Evolutionary conservation across 179 eudicot genomes (phyloP).

Genomic region (Amaranthus tricolor): DNA sequence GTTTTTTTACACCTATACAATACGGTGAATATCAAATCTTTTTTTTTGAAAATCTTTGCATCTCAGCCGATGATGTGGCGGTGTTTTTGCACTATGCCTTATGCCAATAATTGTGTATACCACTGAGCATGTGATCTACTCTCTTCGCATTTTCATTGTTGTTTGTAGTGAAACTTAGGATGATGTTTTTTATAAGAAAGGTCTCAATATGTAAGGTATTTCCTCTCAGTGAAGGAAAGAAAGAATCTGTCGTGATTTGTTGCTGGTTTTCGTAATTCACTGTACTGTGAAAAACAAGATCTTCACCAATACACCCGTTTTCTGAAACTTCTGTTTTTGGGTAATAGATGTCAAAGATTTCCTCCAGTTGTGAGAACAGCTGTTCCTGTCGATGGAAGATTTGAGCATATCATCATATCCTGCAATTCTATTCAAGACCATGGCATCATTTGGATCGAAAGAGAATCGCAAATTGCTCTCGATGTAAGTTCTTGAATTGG

Average conservation of each 20-base stretch:
- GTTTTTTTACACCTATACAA: no score
- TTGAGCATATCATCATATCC: constrained; percentile 86
- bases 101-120: no score
- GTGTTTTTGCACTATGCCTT: no score
- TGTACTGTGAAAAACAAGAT: not conserved
- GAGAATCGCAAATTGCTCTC: constrained; percentile 81
- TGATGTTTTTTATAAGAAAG: not conserved
- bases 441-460: constrained; percentile 75
- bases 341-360: constrained; percentile 50
- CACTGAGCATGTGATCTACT: not conserved
- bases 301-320: not conserved
- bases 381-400: constrained; percentile 95
- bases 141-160: not conserved
- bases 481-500: constrained; percentile 55
- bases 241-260: not conserved
- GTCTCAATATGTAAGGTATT: not conserved
- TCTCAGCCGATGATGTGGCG: no score
- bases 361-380: constrained; percentile 88
- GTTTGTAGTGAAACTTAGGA: not conserved
- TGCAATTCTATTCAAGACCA: constrained; percentile 81
- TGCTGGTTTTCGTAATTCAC: not conserved
- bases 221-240: not conserved
- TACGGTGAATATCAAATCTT: no score
- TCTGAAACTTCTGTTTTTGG: not conserved
- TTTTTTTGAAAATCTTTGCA: no score